A percentile compares a stretch with the other conserved stretches of the same genome.
Conservation (phyloP, 805 yeast species). For the Metschnikowia borealis region DNA sequence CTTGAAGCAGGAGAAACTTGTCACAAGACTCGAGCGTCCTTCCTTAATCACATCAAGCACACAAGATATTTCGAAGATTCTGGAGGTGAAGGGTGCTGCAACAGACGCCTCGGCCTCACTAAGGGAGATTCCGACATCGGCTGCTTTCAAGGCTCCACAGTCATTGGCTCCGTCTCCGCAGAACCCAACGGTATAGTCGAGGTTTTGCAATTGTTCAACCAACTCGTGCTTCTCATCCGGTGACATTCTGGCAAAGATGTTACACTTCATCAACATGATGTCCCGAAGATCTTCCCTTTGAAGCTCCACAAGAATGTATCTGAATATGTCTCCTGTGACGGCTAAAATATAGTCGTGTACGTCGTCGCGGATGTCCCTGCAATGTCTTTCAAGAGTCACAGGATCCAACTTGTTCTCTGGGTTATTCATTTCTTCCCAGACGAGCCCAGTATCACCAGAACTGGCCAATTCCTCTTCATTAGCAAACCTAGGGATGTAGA, state of each 20-base stretch:
- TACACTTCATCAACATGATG: slow-evolving; percentile 63
- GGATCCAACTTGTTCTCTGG: slow-evolving; percentile 57
- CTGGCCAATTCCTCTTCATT: slow-evolving; percentile 24
- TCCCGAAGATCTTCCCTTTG: slow-evolving; percentile 41
- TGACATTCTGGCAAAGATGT: slow-evolving; percentile 93
- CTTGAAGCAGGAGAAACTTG: slow-evolving; percentile 95
- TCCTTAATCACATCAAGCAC: slow-evolving; percentile 87
- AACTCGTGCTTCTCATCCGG: slow-evolving; percentile 98
- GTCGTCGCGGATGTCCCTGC: slow-evolving; percentile 20
- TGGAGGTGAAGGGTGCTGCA: slow-evolving; percentile 96
- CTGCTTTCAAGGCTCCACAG: slow-evolving; percentile 97
- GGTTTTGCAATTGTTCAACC: slow-evolving; percentile 75
- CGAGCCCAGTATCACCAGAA: slow-evolving; percentile 36
- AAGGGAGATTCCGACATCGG: slow-evolving; percentile 92
- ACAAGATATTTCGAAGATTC: slow-evolving; percentile 86
- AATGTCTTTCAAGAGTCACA: slow-evolving; percentile 51
- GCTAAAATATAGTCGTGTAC: slow-evolving; percentile 60
- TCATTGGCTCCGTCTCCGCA: slow-evolving; percentile 99
- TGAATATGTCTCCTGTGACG: slow-evolving; percentile 88
- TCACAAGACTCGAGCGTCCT: slow-evolving; percentile 91
- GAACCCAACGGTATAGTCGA: slow-evolving; percentile 92
- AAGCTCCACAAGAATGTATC: slow-evolving; percentile 61
- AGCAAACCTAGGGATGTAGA: slow-evolving; percentile 55
- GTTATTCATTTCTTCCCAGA: slow-evolving; percentile 70
- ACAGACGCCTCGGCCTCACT: slow-evolving; percentile 98